A percentile compares a stretch with the other conserved stretches of the same genome.
Conservation (phyloP, 1,284 basidiomycete genomes). For the Puccinia novopanici region DNA sequence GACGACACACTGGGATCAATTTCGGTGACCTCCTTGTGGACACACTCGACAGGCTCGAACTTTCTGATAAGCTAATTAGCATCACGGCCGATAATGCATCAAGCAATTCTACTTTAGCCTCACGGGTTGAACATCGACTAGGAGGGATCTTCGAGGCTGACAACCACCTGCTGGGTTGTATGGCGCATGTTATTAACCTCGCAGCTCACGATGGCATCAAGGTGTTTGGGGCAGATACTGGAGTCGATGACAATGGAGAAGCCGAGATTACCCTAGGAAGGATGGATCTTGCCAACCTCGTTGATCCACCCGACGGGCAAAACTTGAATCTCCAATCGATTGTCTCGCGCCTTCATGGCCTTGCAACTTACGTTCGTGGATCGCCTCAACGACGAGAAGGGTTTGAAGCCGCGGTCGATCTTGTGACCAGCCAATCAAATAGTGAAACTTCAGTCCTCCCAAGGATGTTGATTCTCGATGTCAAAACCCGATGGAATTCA, state of each 20-base stretch:
- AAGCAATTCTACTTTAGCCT: not conserved
- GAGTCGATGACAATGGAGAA: too few species aligned
- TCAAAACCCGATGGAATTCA: too few species aligned
- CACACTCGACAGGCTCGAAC: not conserved
- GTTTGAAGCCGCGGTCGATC: not conserved
- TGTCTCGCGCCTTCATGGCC: too few species aligned
- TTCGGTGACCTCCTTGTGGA: not conserved
- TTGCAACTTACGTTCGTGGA: not conserved
- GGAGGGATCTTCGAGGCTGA: not conserved
- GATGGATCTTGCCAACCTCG: not conserved
- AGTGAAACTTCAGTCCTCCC: too few species aligned
- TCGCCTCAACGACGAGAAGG: not conserved
- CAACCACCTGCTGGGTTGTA: not conserved
- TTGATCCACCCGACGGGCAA: not conserved
- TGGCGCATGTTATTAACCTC: slow-evolving; percentile 14
- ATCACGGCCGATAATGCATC: slow-evolving; percentile 13
- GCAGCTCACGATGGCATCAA: not conserved
- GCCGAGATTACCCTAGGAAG: too few species aligned
- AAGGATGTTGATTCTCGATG: too few species aligned
- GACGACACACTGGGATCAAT: not conserved
- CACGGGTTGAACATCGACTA: not conserved
- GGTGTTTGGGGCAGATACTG: not conserved
- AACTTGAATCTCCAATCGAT: not conserved
- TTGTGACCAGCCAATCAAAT: too few species aligned
- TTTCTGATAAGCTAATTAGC: not conserved